Conservation (phyloP, 2,329 filamentous ascomycete genomes). For the Paecilomyces niveus region DNA sequence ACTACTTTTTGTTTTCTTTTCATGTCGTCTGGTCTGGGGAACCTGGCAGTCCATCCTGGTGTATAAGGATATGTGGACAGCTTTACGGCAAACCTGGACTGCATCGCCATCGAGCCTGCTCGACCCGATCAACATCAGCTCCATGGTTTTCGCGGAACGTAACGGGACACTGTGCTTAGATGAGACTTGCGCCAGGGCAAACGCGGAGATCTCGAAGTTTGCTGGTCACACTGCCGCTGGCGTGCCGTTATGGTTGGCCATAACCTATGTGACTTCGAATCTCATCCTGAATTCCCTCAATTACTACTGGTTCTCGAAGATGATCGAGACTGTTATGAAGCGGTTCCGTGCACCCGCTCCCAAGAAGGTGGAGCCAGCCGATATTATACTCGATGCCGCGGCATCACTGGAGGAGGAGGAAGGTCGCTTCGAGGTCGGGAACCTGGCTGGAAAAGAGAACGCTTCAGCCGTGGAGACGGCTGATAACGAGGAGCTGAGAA, state of each 20-base stretch:
- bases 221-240: slow-evolving; percentile 29
- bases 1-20: slow-evolving; percentile 54
- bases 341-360: slow-evolving; percentile 44
- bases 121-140: slow-evolving; percentile 23
- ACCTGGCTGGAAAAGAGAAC: slow-evolving; percentile 13
- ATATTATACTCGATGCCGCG: slow-evolving; percentile 29
- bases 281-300: slow-evolving; percentile 56
- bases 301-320: slow-evolving; percentile 61
- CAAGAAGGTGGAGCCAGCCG: slow-evolving; percentile 12
- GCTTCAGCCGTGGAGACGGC: slow-evolving; percentile 49
- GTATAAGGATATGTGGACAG: slow-evolving; percentile 53
- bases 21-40: slow-evolving; percentile 57
- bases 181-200: slow-evolving; percentile 31
- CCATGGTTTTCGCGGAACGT: slow-evolving; percentile 27
- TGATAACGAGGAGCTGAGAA: slow-evolving; percentile 84
- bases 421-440: slow-evolving; percentile 18
- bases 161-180: slow-evolving; percentile 30
- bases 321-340: slow-evolving; percentile 59
- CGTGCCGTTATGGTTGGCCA: slow-evolving; percentile 52
- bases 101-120: slow-evolving; percentile 21
- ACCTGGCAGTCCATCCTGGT: slow-evolving; percentile 52
- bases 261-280: slow-evolving; percentile 53
- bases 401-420: slow-evolving; percentile 23
- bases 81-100: slow-evolving; percentile 37
- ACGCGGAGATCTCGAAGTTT: slow-evolving; percentile 44